These are phyloP conservation scores for Pichia sp. DNA, from an alignment of 1,139 yeast species.

Conservation along the genomic window DNA sequence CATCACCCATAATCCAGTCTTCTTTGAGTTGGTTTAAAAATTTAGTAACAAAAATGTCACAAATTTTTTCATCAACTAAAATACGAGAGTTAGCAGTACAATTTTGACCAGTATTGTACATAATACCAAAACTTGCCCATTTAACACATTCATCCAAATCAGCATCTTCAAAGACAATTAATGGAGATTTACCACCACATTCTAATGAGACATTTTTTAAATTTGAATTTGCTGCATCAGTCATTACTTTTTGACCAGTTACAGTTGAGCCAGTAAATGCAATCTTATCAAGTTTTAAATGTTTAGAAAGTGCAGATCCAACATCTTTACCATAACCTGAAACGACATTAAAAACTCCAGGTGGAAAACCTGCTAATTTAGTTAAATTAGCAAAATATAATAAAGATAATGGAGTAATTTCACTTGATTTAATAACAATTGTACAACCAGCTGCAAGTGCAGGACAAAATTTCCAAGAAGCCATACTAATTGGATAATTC, in stretches of 20 bases:
- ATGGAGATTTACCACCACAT: constrained; percentile 89
- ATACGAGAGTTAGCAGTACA: constrained; percentile 87
- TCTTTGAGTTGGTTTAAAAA: constrained; percentile 35
- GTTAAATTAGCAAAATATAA: constrained; percentile 47
- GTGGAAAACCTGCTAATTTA: constrained; percentile 56
- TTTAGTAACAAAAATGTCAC: constrained; percentile 55
- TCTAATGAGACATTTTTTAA: constrained; percentile 78
- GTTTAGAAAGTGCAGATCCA: constrained; percentile 45
- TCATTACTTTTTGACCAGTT: constrained; percentile 47
- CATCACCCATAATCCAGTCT: constrained; percentile 52
- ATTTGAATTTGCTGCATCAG: constrained; percentile 59
- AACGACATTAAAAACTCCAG: constrained; percentile 57
- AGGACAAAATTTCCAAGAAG: constrained; percentile 66
- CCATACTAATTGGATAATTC: constrained; percentile 71
- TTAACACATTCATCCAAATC: constrained; percentile 76
- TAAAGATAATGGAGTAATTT: constrained; percentile 59
- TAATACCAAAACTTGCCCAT: constrained; percentile 81
- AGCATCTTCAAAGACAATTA: constrained; percentile 64
- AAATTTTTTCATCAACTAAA: constrained; percentile 62
- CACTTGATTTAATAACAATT: constrained; percentile 58
- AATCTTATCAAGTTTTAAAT: constrained; percentile 44
- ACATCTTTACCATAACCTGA: constrained; percentile 49
- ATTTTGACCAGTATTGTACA: constrained; percentile 82
- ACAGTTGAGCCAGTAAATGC: constrained; percentile 57
- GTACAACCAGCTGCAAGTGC: constrained; percentile 67